A percentile compares a stretch with the other conserved stretches of the same genome.
Evolutionary conservation across 2,329 filamentous ascomycete genomes (phyloP).

Genomic region (Colletotrichum abscissum): DNA sequence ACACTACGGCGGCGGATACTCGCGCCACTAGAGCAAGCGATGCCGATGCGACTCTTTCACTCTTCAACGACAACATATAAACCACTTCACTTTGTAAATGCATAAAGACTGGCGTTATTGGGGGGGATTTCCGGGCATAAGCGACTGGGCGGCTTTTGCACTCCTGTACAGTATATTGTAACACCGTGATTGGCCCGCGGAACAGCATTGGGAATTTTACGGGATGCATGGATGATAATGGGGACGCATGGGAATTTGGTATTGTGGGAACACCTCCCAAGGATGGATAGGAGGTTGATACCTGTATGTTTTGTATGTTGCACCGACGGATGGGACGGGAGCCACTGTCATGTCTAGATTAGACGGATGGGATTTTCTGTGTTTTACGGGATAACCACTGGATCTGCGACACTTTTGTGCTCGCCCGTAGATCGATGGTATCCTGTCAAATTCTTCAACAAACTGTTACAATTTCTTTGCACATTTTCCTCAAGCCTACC

Average conservation of each 20-base stretch:
- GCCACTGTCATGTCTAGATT: not conserved
- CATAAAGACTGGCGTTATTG: conserved; percentile 8
- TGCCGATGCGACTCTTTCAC: not conserved
- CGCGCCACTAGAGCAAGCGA: not conserved
- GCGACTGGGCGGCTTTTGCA: not conserved
- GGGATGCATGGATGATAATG: not conserved
- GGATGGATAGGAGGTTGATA: not conserved
- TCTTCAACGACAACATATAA: not conserved
- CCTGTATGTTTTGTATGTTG: not conserved
- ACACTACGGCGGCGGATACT: conserved; percentile 39
- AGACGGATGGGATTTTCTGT: not conserved
- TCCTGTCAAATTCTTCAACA: not conserved
- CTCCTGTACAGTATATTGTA: conserved; percentile 15
- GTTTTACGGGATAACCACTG: not conserved
- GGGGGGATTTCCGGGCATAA: not conserved
- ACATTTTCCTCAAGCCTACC: not conserved
- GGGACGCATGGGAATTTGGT: not conserved
- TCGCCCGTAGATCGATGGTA: not conserved
- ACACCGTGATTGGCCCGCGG: conserved; percentile 2
- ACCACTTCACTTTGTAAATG: not conserved
- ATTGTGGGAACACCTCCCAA: not conserved
- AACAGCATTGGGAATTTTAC: not conserved
- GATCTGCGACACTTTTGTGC: not conserved
- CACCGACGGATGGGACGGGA: not conserved
- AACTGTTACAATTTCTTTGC: not conserved